Percentiles rank a stretch among this genome's conserved stretches.
Evolutionary conservation across 148 eudicot genomes (phyloP).

Genomic region (Spergularia marina): DNA sequence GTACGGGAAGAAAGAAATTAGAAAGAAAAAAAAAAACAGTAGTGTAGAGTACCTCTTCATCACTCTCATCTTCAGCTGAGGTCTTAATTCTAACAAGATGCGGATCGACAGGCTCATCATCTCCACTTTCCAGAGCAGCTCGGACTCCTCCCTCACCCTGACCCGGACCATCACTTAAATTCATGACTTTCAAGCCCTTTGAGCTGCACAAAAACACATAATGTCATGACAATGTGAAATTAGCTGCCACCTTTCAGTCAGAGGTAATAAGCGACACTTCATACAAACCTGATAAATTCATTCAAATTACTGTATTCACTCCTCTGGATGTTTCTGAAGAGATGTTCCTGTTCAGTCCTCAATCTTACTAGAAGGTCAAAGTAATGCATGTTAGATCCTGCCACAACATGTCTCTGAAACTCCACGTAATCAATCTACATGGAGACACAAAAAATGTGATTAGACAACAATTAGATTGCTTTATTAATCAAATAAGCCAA

Average conservation of each 20-base stretch:
- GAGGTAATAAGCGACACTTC: background rate
- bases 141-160: constrained; percentile 57
- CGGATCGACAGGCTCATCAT: constrained; percentile 82
- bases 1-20: background rate
- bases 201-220: constrained; percentile 41
- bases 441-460: constrained; percentile 12
- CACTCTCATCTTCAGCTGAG: constrained; percentile 80
- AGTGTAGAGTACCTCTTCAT: constrained; percentile 66
- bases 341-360: constrained; percentile 92
- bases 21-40: background rate
- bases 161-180: constrained; percentile 42
- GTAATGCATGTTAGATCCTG: constrained; percentile 96
- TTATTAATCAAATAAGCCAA: too few relatives aligned
- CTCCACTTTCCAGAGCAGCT: constrained; percentile 59
- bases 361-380: constrained; percentile 84
- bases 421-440: constrained; percentile 87
- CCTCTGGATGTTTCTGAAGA: constrained; percentile 94
- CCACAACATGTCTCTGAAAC: constrained; percentile 95
- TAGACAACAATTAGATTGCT: background rate
- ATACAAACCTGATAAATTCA: constrained; percentile 69
- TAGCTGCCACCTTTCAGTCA: background rate
- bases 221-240: constrained; percentile 10
- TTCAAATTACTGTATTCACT: constrained; percentile 79
- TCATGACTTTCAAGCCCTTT: constrained; percentile 80
- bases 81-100: constrained; percentile 89